Evolutionary conservation across 2,329 filamentous ascomycete genomes (phyloP).

Genomic region (Sporothrix phasma): DNA sequence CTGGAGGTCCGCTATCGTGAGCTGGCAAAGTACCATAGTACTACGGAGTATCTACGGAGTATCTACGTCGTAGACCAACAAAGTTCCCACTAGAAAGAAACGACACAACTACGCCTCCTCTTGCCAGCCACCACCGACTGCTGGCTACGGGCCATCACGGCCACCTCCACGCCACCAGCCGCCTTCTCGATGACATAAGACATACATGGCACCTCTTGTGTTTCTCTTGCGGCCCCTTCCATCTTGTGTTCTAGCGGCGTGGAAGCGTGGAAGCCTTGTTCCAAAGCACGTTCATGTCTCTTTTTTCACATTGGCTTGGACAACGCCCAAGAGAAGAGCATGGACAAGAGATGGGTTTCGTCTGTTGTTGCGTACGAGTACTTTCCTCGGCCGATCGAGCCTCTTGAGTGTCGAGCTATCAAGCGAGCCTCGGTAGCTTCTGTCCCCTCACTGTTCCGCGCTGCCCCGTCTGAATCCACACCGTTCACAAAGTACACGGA

Average conservation of each 20-base stretch:
- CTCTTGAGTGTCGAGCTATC: not conserved
- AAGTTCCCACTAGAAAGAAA: not conserved
- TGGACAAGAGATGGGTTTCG: not conserved
- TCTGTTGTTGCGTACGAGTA: no score
- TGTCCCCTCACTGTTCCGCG: not conserved
- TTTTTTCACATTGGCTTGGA: not conserved
- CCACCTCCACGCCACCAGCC: not conserved
- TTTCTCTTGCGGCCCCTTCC: no score
- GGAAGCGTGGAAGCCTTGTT: not conserved
- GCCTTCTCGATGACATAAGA: not conserved
- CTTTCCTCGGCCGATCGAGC: not conserved
- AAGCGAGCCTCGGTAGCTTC: not conserved
- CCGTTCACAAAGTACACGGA: no score
- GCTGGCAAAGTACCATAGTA: no score
- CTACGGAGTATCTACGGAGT: no score
- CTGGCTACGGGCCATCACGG: no score
- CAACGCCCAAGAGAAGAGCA: no score
- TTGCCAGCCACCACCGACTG: not conserved
- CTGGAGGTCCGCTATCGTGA: no score
- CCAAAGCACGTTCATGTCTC: not conserved
- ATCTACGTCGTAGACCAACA: no score
- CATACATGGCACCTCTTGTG: no score
- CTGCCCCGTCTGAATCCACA: no score
- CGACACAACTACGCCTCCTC: not conserved
- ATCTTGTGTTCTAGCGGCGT: not conserved